Base-by-base conservation (phyloP, 371 early-diverging fungal genomes). In the Apophysomyces elegans region DNA sequence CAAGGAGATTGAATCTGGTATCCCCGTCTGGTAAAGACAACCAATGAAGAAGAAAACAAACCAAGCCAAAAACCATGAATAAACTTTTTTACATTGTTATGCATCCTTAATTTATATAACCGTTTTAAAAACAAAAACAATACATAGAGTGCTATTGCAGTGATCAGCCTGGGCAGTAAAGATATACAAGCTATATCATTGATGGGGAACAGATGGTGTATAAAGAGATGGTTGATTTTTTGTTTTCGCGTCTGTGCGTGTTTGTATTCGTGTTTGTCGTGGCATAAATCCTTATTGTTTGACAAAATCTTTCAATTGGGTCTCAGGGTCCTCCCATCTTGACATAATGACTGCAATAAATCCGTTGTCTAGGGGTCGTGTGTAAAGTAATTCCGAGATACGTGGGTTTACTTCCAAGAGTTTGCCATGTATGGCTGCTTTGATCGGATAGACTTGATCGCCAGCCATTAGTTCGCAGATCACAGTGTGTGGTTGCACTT, bases 1-100 rank as follows among this genome's bases (percentile, higher is more conserved):
- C 56, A 74, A 83, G 63, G 86, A 90, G 68, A 78, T 92, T 61
- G 81, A 84, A 13, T 78, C 81, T 45, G 92, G 93, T 59, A 84
- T 88, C 45, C 93, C 92, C 60, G 78, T 91, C 60, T 93, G 86
- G 88, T 79, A 74, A 72, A 70, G 12, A 26, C 32, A 26, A 26
- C 32, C 32, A 26, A 26, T 26, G 32, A 26, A 26, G 26, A 26
- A 26, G 2, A 26, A 4, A 8, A 59, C 7, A 59, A 13, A 41
- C 32, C 9, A 59, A 37, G 41, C n/a, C n/a, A 21, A 50, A 21
- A 50, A 21, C 9, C 21, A 50, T 50, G 21, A 50, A 50, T 50
- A 50, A 50, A 50, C 5, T 13, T 11, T 41, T 41, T 41, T 50
- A 50, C 54, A 50, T 50, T 21, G 21, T 7, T 50, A 9, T 50